A percentile compares a stretch with the other conserved stretches of the same genome.
Conservation (phyloP, 129 eudicot species). For the Glebionis coronaria region DNA sequence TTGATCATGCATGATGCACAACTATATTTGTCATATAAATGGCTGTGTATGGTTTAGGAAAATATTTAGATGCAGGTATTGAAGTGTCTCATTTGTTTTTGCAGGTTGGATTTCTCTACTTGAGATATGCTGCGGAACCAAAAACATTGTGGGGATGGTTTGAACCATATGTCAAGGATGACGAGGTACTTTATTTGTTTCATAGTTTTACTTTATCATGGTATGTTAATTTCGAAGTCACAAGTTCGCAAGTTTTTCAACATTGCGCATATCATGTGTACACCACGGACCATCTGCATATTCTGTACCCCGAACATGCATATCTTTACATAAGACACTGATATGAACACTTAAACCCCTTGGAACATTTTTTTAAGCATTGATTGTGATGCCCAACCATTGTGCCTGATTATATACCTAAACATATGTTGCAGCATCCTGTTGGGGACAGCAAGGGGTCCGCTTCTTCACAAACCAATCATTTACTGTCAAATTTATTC, state of each 20-base stretch:
- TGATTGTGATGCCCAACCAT: too few relatives aligned
- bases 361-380: not conserved
- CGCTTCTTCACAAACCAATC: too few relatives aligned
- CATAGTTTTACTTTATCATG: not conserved
- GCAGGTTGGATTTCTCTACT: conserved; percentile 92
- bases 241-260: conserved; percentile 7
- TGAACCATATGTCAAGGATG: conserved; percentile 89
- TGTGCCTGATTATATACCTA: too few relatives aligned
- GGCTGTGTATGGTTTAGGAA: conserved; percentile 1
- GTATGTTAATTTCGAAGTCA: not conserved
- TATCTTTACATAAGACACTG: not conserved
- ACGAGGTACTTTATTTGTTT: conserved; percentile 59
- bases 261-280: not conserved
- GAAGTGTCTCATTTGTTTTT: conserved; percentile 8
- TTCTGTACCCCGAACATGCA: not conserved
- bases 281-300: not conserved
- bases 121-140: conserved; percentile 94
- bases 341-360: not conserved
- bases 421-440: too few relatives aligned
- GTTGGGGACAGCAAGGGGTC: too few relatives aligned
- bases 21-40: not conserved
- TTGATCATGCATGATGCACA: not conserved
- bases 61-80: conserved; percentile 9
- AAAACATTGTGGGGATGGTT: conserved; percentile 95
- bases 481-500: too few relatives aligned